Percentiles rank a stretch among this genome's conserved stretches.
Evolutionary conservation across 805 yeast species (phyloP).

Genomic region (Yarrowia hollandica): DNA sequence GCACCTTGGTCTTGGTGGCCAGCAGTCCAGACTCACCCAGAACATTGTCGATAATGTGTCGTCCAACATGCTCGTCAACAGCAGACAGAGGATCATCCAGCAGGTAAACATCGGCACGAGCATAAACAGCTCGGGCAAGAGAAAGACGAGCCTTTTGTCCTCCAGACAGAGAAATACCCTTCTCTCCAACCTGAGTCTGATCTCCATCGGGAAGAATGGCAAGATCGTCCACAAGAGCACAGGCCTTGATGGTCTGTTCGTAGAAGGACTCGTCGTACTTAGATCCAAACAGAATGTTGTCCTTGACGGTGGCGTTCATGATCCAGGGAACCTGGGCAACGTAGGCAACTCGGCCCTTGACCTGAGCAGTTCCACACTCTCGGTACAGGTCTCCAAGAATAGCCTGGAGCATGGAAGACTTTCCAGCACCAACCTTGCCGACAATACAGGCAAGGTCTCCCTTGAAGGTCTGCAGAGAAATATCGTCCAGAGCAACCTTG

Average conservation of each 20-base stretch:
- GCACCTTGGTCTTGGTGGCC: conserved; percentile 67
- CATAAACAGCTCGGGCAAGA: conserved; percentile 77
- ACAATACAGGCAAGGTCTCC: conserved; percentile 84
- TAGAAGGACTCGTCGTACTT: conserved; percentile 55
- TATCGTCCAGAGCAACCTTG: conserved; percentile 58
- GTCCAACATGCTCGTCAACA: conserved; percentile 85
- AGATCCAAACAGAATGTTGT: conserved; percentile 69
- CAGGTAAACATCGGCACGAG: conserved; percentile 62
- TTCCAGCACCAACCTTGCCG: conserved; percentile 89
- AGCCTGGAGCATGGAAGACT: conserved; percentile 78
- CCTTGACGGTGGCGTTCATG: conserved; percentile 86
- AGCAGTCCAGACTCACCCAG: conserved; percentile 79
- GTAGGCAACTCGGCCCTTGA: conserved; percentile 81
- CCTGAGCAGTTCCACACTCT: conserved; percentile 66
- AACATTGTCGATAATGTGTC: conserved; percentile 71
- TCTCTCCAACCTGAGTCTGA: conserved; percentile 76
- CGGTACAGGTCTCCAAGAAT: conserved; percentile 81
- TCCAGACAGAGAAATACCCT: conserved; percentile 84
- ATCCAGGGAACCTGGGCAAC: conserved; percentile 95
- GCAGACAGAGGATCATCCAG: conserved; percentile 82
- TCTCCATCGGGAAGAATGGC: conserved; percentile 73
- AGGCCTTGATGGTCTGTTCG: conserved; percentile 56
- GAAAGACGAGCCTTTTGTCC: conserved; percentile 84
- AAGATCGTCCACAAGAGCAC: conserved; percentile 67
- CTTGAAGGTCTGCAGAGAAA: conserved; percentile 67